phyloP scores from a whole-genome alignment of 1,139 yeast species.

The Kodamaea sp. region DNA sequence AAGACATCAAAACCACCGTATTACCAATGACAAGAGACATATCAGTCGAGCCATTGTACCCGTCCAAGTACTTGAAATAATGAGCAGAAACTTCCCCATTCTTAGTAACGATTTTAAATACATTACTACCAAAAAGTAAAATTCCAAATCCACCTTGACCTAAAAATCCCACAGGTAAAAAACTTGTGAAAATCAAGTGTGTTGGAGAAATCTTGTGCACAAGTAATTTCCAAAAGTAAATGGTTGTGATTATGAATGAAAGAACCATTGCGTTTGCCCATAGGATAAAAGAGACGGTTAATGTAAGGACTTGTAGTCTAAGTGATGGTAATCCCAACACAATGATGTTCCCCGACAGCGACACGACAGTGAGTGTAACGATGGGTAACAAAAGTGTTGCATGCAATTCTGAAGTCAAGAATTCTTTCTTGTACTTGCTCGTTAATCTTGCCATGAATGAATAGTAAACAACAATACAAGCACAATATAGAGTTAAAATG shows the following conservation, averaged over 20 bases:
- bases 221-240: constrained; percentile 58
- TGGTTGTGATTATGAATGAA: constrained; percentile 50
- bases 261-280: constrained; percentile 68
- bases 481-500: constrained; percentile 48
- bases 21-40: constrained; percentile 14
- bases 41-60: background rate
- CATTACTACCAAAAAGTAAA: constrained; percentile 50
- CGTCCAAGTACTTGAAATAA: background rate
- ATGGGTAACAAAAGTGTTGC: constrained; percentile 62
- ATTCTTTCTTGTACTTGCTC: constrained; percentile 15
- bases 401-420: constrained; percentile 26
- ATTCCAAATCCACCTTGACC: constrained; percentile 82
- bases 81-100: constrained; percentile 5
- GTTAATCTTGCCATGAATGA: constrained; percentile 34
- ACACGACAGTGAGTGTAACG: constrained; percentile 71
- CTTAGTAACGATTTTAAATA: constrained; percentile 14
- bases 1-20: constrained; percentile 21
- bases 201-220: constrained; percentile 56
- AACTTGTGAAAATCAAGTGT: constrained; percentile 46
- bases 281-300: constrained; percentile 52
- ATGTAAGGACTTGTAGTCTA: constrained; percentile 46
- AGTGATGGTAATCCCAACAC: constrained; percentile 38
- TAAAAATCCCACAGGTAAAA: constrained; percentile 59
- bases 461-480: constrained; percentile 52
- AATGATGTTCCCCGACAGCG: constrained; percentile 62